These are phyloP conservation scores for Isabelozyma heimii DNA, from an alignment of 805 yeast species.

Conservation along the genomic window DNA sequence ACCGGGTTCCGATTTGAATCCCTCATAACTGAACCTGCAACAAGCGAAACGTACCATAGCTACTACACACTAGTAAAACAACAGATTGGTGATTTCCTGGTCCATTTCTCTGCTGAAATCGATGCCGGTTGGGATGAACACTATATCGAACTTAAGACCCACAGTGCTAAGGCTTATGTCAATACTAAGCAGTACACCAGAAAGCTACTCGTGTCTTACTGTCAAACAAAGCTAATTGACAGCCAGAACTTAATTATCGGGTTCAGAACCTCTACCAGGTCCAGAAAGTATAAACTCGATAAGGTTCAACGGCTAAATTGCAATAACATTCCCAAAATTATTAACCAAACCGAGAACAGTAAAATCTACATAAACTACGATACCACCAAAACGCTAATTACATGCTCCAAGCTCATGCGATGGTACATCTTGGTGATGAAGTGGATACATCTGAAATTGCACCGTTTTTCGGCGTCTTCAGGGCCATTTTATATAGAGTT, in stretches of 20 bases:
- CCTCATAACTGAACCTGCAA: constrained; percentile 9
- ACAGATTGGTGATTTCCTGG: constrained; percentile 5
- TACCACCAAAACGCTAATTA: constrained; percentile 2
- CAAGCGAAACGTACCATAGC: neutral
- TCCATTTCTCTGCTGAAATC: constrained; percentile 20
- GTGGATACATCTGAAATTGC: constrained; percentile 4
- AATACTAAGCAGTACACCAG: constrained; percentile 1
- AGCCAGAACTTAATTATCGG: constrained; percentile 14
- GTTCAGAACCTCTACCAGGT: constrained; percentile 7
- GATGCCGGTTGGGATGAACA: constrained; percentile 13
- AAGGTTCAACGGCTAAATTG: neutral
- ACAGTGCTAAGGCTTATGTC: constrained; percentile 3
- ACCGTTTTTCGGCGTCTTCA: no score
- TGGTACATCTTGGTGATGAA: constrained; percentile 14
- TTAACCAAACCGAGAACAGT: neutral
- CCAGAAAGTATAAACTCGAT: neutral
- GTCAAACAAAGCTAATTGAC: constrained; percentile 16
- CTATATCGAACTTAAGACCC: constrained; percentile 24
- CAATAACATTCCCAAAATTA: constrained; percentile 6
- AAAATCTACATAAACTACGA: constrained; percentile 5
- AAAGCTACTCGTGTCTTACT: constrained; percentile 13
- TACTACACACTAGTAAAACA: constrained; percentile 14
- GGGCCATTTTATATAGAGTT: no score
- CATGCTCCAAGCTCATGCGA: constrained; percentile 8
- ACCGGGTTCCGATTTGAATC: constrained; percentile 23